A percentile compares a stretch with the other conserved stretches of the same genome.
Evolutionary conservation across 257 asterid species (phyloP).

Genomic region (Thymus quinquecostatus): DNA sequence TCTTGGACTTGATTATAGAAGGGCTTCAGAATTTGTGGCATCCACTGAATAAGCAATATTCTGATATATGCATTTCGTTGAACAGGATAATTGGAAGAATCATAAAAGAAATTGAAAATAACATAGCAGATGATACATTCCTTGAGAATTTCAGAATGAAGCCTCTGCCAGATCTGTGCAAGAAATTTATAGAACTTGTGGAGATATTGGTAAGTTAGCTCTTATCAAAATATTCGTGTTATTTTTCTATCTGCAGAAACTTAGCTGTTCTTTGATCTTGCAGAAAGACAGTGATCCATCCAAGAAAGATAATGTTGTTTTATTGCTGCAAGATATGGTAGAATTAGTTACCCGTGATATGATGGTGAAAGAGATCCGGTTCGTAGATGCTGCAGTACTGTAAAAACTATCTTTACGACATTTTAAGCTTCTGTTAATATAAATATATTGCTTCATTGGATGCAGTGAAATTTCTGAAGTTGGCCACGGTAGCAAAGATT

Average conservation of each 20-base stretch:
- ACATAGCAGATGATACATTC: constrained; percentile 68
- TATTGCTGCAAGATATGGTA: constrained; percentile 91
- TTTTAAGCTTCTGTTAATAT: constrained; percentile 13
- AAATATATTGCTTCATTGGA: constrained; percentile 24
- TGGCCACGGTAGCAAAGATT: constrained; percentile 78
- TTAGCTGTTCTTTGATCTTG: constrained; percentile 29
- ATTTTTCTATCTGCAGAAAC: constrained; percentile 21
- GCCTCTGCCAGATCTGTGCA: constrained; percentile 74
- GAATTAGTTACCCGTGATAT: constrained; percentile 93
- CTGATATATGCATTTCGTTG: constrained; percentile 38
- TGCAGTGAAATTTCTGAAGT: constrained; percentile 85
- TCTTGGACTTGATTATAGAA: constrained; percentile 1
- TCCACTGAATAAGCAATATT: constrained; percentile 2
- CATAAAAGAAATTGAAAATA: constrained; percentile 78
- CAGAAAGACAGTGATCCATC: constrained; percentile 84
- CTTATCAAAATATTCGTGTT: constrained; percentile 8
- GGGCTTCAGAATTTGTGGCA: background rate
- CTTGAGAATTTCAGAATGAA: constrained; percentile 80
- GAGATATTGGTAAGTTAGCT: constrained; percentile 81
- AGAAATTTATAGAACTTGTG: constrained; percentile 83
- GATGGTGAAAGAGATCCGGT: constrained; percentile 93
- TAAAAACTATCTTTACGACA: background rate
- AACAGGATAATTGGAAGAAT: constrained; percentile 78
- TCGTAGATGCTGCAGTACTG: constrained; percentile 38
- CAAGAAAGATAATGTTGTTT: constrained; percentile 76